Percentiles rank a stretch among this genome's conserved stretches.
phyloP scores from a whole-genome alignment of 148 eudicot genomes.

The Persicaria tinctoria region DNA sequence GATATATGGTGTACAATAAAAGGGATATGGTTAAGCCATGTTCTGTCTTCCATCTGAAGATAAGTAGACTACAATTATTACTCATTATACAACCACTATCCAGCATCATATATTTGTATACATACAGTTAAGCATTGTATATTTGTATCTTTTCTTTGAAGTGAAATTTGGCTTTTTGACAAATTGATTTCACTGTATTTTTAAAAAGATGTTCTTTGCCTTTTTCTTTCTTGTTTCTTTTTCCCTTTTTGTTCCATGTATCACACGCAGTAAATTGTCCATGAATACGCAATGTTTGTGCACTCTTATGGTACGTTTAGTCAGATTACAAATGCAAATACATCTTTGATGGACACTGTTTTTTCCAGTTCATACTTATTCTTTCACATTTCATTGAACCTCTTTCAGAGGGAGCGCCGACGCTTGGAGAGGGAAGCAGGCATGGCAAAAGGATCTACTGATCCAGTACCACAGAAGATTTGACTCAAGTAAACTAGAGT shows the following conservation, averaged over 20 bases:
- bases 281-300: background rate
- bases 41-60: slow-evolving; percentile 1
- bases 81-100: background rate
- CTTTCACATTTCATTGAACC: background rate
- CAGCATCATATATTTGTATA: background rate
- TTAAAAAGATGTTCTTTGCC: background rate
- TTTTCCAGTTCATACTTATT: too few relatives aligned
- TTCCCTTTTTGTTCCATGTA: background rate
- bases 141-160: slow-evolving; percentile 3
- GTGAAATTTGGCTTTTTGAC: slow-evolving; percentile 3
- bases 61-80: background rate
- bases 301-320: too few relatives aligned
- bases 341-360: too few relatives aligned
- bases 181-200: background rate
- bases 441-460: background rate
- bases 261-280: too few relatives aligned
- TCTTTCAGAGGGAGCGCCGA: slow-evolving; percentile 3
- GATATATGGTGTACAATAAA: too few relatives aligned
- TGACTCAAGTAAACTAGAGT: background rate
- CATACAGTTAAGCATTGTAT: background rate
- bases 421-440: slow-evolving; percentile 5
- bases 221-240: background rate
- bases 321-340: too few relatives aligned
- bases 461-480: background rate
- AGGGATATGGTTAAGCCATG: background rate